Percentiles rank a stretch among this genome's conserved stretches.
Conservation (phyloP, 2,329 filamentous ascomycete genomes). For the Ambrosiella xylebori region DNA sequence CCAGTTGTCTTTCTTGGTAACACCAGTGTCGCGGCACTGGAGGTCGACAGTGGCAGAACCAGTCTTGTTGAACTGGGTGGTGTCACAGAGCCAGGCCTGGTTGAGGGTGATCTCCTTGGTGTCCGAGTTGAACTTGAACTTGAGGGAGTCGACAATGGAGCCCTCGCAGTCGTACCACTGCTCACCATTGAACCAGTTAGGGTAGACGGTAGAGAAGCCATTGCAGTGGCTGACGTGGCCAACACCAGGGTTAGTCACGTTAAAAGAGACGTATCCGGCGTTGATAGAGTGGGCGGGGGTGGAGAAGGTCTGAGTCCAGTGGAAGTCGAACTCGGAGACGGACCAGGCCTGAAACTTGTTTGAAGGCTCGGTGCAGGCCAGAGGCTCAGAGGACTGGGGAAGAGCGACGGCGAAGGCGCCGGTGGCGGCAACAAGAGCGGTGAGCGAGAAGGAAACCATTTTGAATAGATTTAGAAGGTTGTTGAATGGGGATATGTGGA, state of each 20-base stretch:
- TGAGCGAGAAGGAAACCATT: conserved; percentile 7
- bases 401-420: conserved; percentile 8
- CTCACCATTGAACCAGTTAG: conserved; percentile 34
- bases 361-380: conserved; percentile 16
- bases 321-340: conserved; percentile 29
- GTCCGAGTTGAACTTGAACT: conserved; percentile 28
- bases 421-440: conserved; percentile 5
- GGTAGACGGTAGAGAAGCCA: conserved; percentile 25
- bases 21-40: background rate
- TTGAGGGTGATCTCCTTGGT: conserved; percentile 24
- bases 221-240: conserved; percentile 23
- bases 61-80: background rate
- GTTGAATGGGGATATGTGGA: background rate
- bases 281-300: conserved; percentile 35
- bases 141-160: conserved; percentile 17
- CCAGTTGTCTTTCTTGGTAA: conserved; percentile 19
- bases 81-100: conserved; percentile 31
- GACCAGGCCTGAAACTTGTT: conserved; percentile 21
- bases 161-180: conserved; percentile 26
- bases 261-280: conserved; percentile 31
- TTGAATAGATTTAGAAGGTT: conserved; percentile 5
- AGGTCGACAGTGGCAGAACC: background rate
- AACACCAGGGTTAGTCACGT: conserved; percentile 29
- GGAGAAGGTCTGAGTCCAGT: conserved; percentile 30
- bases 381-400: background rate